Evolutionary conservation across 164 flowering plant genomes (phyloP).

Genomic region (Umbellularia californica): DNA sequence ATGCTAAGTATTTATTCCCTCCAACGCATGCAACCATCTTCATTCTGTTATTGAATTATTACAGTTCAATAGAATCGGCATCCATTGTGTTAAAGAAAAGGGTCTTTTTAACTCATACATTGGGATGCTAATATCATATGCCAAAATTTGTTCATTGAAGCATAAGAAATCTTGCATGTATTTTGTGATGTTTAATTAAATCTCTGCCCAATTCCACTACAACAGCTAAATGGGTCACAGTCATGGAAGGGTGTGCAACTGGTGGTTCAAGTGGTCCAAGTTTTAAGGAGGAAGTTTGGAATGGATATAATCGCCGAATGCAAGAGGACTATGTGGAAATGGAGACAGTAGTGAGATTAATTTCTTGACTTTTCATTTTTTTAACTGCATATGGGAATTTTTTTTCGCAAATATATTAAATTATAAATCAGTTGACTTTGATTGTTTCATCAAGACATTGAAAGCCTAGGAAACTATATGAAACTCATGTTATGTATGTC

Average conservation of each 20-base stretch:
- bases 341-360: constrained; percentile 85
- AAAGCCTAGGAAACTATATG: no score
- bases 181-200: background rate
- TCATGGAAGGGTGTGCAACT: constrained; percentile 39
- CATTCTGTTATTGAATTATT: background rate
- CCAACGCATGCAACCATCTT: background rate
- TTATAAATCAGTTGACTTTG: no score
- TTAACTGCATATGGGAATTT: no score
- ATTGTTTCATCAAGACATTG: no score
- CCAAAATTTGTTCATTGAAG: background rate
- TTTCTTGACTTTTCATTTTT: background rate
- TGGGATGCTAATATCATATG: background rate
- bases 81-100: no score
- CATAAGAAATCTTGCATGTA: background rate
- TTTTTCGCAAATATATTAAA: no score
- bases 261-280: constrained; percentile 34
- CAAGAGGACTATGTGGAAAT: constrained; percentile 93
- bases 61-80: background rate
- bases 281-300: constrained; percentile 87
- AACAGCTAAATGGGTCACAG: constrained; percentile 52
- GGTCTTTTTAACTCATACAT: background rate
- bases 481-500: no score
- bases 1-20: constrained; percentile 41
- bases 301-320: constrained; percentile 70
- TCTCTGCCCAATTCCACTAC: background rate